A percentile compares a stretch with the other conserved stretches of the same genome.
Evolutionary conservation across 768 basidiomycete genomes (phyloP).

Genomic region (Boletus patriciae): DNA sequence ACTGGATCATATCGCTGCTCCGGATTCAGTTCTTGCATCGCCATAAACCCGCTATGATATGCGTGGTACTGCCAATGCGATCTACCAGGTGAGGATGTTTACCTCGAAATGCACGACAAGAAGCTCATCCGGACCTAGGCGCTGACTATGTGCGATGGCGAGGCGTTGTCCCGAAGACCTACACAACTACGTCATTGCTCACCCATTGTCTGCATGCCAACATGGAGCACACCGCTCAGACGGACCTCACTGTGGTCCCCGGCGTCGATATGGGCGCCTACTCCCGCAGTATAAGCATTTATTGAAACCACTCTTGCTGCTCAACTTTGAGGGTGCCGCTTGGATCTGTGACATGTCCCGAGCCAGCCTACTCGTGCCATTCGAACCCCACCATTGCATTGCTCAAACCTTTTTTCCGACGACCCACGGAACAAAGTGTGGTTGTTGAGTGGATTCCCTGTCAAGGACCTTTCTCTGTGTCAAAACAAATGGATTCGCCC

Average conservation of each 20-base stretch:
- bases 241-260: slow-evolving; percentile 36
- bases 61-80: slow-evolving; percentile 78
- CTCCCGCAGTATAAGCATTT: slow-evolving; percentile 68
- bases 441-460: slow-evolving; percentile 73
- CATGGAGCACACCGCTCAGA: slow-evolving; percentile 54
- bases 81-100: slow-evolving; percentile 44
- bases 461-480: slow-evolving; percentile 90
- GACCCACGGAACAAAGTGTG: slow-evolving; percentile 77
- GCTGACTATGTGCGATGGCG: slow-evolving; percentile 73
- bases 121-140: slow-evolving; percentile 40
- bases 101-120: neutral
- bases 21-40: slow-evolving; percentile 84
- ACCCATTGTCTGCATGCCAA: slow-evolving; percentile 70
- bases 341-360: slow-evolving; percentile 62
- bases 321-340: slow-evolving; percentile 80
- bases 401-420: slow-evolving; percentile 56
- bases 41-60: slow-evolving; percentile 86
- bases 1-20: slow-evolving; percentile 85
- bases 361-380: slow-evolving; percentile 42
- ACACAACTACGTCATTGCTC: slow-evolving; percentile 83
- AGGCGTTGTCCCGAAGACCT: slow-evolving; percentile 76
- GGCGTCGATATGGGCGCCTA: slow-evolving; percentile 49
- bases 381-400: slow-evolving; percentile 47
- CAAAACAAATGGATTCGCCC: slow-evolving; percentile 89
- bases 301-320: slow-evolving; percentile 59